Conservation (phyloP, 805 yeast species). For the Starmerella stigmatis region DNA sequence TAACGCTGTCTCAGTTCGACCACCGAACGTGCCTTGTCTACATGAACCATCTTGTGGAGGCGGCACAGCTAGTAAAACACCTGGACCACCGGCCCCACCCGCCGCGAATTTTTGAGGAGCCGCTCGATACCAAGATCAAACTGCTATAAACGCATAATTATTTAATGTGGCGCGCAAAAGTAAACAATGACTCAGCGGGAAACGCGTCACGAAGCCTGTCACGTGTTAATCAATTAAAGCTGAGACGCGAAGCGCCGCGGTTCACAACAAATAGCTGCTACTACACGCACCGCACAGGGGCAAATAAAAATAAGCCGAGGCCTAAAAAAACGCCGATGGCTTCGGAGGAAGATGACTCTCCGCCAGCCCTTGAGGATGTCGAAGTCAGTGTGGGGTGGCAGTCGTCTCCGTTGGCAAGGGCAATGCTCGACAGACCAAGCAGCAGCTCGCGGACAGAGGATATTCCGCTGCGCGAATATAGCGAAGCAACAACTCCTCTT, state of each 20-base stretch:
- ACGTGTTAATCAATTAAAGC: not conserved
- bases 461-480: not conserved
- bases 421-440: conserved; percentile 2
- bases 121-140: conserved; percentile 12
- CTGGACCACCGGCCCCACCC: conserved; percentile 15
- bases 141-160: not conserved
- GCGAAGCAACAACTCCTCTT: not conserved
- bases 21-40: conserved; percentile 30
- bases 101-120: conserved; percentile 21
- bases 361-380: conserved; percentile 3
- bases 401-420: conserved; percentile 1
- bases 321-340: not conserved
- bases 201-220: not conserved
- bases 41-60: conserved; percentile 29
- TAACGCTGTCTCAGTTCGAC: conserved; percentile 33
- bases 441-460: conserved; percentile 3
- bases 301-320: no score
- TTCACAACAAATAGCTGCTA: no score
- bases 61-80: conserved; percentile 28
- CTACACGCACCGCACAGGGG: no score
- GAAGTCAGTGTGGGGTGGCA: conserved; percentile 7
- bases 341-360: conserved; percentile 7
- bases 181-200: conserved; percentile 1
- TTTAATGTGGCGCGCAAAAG: not conserved
- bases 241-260: no score